Evolutionary conservation across 208 protist genomes (phyloP), one percentile per base, ranked within the genome.

Genomic region (Phytomonas serpens): DNA sequence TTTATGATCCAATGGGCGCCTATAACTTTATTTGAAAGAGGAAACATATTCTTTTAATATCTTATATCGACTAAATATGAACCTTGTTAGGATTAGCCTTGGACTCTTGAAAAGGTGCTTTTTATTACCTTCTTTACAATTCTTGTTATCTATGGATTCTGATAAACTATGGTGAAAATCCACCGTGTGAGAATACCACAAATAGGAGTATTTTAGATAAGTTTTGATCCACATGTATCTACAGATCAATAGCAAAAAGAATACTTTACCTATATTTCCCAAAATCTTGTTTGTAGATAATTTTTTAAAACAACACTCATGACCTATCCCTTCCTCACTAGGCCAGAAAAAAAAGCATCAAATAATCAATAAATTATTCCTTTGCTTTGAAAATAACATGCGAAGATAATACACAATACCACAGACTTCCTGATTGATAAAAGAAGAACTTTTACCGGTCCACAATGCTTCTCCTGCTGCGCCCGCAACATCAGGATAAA

Each of bases 311-410:
- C 2, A 63, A 63, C 30, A 63, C 6, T 63, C 30, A 63, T 63
- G 30, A 2, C 61, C 29, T 5, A 63, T 2, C 61, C 30, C 61
- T 63, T 63, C 30, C 61, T 63, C 5, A 5, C 30, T 5, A 63
- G 4, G 2, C 30, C 2, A 36, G 37, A 73, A 68, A 73, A 73
- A 73, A 73, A 73, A 69, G 47, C 14, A 69, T 16, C 29, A 68
- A 67, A 73, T 7, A 10, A 69, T 10, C 29, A 42, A 27, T 33
- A 36, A 32, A 65, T 69, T 37, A 68, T 37, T 2, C 2, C 29
- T 5, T 31, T 63, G 2, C 6, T 63, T 2, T 2, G 30, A 63
- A 63, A 30, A 30, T 5, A 30, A 31, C 6, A 2, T 5, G 2
- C 61, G 5, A 37, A 5, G 5, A 63, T 63, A 31, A 63, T 63